Base-by-base conservation (phyloP, 495 filamentous ascomycete species). In the Hamigera avellanea region DNA sequence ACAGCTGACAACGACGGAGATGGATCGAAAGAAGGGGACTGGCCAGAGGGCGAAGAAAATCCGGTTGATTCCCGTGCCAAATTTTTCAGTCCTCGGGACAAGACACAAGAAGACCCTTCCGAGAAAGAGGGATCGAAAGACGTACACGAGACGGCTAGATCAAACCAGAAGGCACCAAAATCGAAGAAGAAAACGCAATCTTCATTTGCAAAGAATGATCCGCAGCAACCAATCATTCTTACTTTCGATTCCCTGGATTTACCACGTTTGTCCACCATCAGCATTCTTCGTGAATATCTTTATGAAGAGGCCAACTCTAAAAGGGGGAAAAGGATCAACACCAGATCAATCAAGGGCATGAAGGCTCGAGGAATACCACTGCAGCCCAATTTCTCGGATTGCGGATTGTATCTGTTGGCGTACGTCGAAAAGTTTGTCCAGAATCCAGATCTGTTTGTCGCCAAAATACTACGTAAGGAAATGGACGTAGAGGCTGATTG, bases 351-450 rank as follows among this genome's bases (percentile, higher is more conserved):
- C 14, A 59, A 78, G 44, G 81, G 81, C 16, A 76, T 82, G 57
- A 83, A 69, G 39, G 84, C 76, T 15, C 74, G 69, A 30, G 57
- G 61, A 19, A 78, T 93, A 14, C 91, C 93, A 1, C 50, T 73
- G 35, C 91, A 98, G 56, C 61, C 73, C 10, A 98, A 96, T 44
- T 81, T 64, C 49, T 87, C 73, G 28, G 91, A 98, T 53, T 98
- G 91, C 51, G 91, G 91, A 2, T 53, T 95, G 1, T 96, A 77
- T 52, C 59, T 96, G 7, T 57, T 95, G 8, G 81, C 75, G 2
- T 98, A 96, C 43, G 53, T 91, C 17, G 74, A 83, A 44, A 76
- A 80, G 43, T 95, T 98, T 39, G 67, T 87, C 2, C 57, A 72
- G 34, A 48, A 79, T 35, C 86, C 86, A 3, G 71, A 78, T 32